Conservation (phyloP, 495 filamentous ascomycete species). For the Hyaloscypha finlandica region DNA sequence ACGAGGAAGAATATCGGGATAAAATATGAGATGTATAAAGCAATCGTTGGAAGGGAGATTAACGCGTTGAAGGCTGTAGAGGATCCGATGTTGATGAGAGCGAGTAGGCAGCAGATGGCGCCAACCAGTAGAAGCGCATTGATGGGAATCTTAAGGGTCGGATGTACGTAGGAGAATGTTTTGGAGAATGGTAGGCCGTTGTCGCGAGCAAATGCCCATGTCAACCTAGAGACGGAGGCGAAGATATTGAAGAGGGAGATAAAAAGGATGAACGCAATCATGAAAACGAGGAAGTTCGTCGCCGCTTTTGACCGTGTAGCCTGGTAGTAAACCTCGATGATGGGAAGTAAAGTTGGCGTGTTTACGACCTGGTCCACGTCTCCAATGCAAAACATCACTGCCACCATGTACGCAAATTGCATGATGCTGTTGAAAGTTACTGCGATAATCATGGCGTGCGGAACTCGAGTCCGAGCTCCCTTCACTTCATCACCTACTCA, state of each 20-base stretch:
- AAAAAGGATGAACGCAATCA: constrained; percentile 44
- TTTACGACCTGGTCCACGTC: constrained; percentile 37
- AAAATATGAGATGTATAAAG: constrained; percentile 50
- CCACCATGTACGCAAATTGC: constrained; percentile 41
- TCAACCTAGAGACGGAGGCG: constrained; percentile 50
- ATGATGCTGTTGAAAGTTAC: constrained; percentile 43
- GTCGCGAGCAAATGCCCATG: constrained; percentile 57
- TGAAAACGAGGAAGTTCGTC: constrained; percentile 40
- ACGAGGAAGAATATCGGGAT: constrained; percentile 45
- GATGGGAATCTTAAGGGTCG: constrained; percentile 8
- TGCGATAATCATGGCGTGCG: not conserved
- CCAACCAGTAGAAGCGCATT: constrained; percentile 34
- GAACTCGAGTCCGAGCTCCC: not conserved
- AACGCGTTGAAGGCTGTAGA: constrained; percentile 48
- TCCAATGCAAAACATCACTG: constrained; percentile 44
- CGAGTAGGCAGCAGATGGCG: too few species aligned
- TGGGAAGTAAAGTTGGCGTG: constrained; percentile 47
- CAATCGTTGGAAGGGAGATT: constrained; percentile 44
- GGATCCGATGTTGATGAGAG: constrained; percentile 35
- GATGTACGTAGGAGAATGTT: constrained; percentile 24
- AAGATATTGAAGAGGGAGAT: constrained; percentile 45
- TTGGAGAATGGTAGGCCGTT: constrained; percentile 48
- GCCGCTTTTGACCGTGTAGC: constrained; percentile 42
- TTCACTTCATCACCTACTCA: constrained; percentile 8
- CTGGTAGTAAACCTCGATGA: constrained; percentile 54